Percentiles rank a stretch among this genome's conserved stretches.
These are phyloP conservation scores for Aspergillus sclerotialis DNA, from an alignment of 2,329 filamentous ascomycete species.

Conservation along the genomic window DNA sequence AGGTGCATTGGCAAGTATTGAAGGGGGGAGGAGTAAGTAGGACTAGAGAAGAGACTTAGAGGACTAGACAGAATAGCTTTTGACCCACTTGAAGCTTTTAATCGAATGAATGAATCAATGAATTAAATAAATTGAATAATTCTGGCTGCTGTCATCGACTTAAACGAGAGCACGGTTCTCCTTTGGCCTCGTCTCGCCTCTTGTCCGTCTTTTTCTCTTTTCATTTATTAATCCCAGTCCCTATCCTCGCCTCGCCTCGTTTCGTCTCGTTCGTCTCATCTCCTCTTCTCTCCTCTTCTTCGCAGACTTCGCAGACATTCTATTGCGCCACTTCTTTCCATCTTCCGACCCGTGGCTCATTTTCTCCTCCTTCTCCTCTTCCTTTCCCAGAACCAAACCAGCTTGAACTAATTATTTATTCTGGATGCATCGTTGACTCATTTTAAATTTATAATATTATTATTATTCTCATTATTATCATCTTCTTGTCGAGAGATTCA, in stretches of 20 bases:
- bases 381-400: conserved; percentile 5
- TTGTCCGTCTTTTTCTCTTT: neutral
- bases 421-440: too few species aligned
- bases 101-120: too few species aligned
- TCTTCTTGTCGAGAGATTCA: too few species aligned
- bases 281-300: neutral
- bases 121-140: too few species aligned
- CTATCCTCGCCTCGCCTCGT: conserved; percentile 1
- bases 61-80: too few species aligned
- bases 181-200: neutral
- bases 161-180: neutral
- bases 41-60: too few species aligned
- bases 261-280: neutral
- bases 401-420: conserved; percentile 15
- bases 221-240: neutral
- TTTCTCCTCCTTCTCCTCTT: conserved; percentile 9
- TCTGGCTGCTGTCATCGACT: too few species aligned
- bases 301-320: neutral
- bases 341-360: conserved; percentile 20
- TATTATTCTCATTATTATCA: too few species aligned
- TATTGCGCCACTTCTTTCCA: conserved; percentile 17
- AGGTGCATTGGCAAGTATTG: too few species aligned
- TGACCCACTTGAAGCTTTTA: too few species aligned
- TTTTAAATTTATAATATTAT: too few species aligned
- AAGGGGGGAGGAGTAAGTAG: too few species aligned